Base-by-base conservation (phyloP, 2,329 filamentous ascomycete species). In the Cylindrodendrum hubeiense region DNA sequence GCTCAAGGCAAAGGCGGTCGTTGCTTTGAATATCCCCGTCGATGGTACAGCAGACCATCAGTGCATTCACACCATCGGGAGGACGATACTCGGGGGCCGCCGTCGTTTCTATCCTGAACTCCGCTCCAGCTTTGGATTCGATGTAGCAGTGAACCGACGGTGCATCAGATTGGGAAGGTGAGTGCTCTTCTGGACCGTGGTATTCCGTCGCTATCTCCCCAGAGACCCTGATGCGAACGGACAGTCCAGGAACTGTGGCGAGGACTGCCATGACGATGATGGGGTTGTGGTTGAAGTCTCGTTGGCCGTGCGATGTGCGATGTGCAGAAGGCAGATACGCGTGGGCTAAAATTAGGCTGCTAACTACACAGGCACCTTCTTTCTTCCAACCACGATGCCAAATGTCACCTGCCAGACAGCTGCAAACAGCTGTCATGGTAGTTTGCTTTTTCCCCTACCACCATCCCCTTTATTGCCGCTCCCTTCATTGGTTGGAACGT, bases 241-340 rank as follows among this genome's bases (percentile, higher is more conserved):
- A 55, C 9, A 76, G 2, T 8, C 65, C 66, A 4, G 71, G 67
- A 13, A 74, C 4, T 3, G 5, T 39, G 9, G 54, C 49, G 5
- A 75, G 26, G 3, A 77, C 59, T 19, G 70, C 75, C 74, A 76
- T 74, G n/a, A n/a, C n/a, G 10, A 2, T 52, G 33, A 21, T 13
- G n/a, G 5, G 47, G 28, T 34, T 26, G 30, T 24, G 17, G 28
- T 33, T 33, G 19, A 13, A 3, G 26, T 50, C 26, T 21, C 21
- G 3, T 7, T 39, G 37, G 15, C n/a, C 6, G 37, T 39, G 37
- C 4, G 8, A n/a, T 15, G 37, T 39, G 37, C 4, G 8, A n/a
- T n/a, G 2, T n/a, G 37, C 37, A 39, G n/a, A 8, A 39, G 37
- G 8, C 15, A n/a, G n/a, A 5, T 39, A 19, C 7, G 7, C 7